Evolutionary conservation across 495 filamentous ascomycete genomes (phyloP).

Genomic region (Penicillium fimorum): DNA sequence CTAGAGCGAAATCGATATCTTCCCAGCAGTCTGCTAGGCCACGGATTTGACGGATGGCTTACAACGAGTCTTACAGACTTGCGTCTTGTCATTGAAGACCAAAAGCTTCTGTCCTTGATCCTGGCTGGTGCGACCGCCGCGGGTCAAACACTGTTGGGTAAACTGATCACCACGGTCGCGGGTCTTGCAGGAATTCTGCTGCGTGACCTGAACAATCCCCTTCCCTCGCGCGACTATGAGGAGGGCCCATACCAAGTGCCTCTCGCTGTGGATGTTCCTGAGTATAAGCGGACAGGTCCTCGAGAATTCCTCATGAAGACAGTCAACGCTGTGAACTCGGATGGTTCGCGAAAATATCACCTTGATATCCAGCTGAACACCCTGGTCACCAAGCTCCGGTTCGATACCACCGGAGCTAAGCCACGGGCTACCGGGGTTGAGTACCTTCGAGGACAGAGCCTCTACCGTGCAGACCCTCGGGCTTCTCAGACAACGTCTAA

Average conservation of each 20-base stretch:
- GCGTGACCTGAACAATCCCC: conserved; percentile 52
- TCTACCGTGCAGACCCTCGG: conserved; percentile 60
- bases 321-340: conserved; percentile 46
- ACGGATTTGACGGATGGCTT: conserved; percentile 60
- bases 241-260: conserved; percentile 51
- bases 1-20: conserved; percentile 57
- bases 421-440: conserved; percentile 64
- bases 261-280: conserved; percentile 41
- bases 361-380: conserved; percentile 59
- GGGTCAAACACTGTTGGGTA: conserved; percentile 36
- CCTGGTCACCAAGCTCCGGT: conserved; percentile 59
- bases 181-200: conserved; percentile 44
- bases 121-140: conserved; percentile 49
- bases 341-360: conserved; percentile 56
- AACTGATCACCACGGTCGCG: conserved; percentile 37
- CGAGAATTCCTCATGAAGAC: conserved; percentile 54
- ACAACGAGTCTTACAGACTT: conserved; percentile 49
- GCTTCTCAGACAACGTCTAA: conserved; percentile 16
- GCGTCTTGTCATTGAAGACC: conserved; percentile 47
- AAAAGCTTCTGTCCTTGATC: conserved; percentile 50
- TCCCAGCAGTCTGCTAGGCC: conserved; percentile 41
- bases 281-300: conserved; percentile 48
- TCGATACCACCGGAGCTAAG: conserved; percentile 42
- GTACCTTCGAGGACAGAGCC: conserved; percentile 54
- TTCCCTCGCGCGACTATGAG: conserved; percentile 33